Conservation (phyloP, 169 alveolate species). For the Fabrea salina region DNA sequence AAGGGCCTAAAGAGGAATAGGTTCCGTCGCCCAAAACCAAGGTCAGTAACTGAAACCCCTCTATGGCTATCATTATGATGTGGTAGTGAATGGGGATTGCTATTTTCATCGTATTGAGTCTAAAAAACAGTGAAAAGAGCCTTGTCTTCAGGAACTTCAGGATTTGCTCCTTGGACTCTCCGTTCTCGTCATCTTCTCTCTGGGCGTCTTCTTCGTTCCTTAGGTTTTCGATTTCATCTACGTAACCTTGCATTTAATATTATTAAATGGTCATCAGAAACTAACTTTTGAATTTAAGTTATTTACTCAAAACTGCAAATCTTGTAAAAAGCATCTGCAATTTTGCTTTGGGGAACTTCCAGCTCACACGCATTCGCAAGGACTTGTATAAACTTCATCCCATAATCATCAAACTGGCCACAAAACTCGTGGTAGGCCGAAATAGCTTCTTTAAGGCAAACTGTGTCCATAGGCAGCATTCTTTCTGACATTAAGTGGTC, state of each 20-base stretch:
- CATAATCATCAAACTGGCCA: slow-evolving; percentile 48
- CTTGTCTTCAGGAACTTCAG: not conserved
- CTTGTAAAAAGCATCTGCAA: not conserved
- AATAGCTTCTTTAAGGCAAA: slow-evolving; percentile 41
- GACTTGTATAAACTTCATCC: slow-evolving; percentile 35
- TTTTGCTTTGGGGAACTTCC: not conserved
- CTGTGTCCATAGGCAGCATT: slow-evolving; percentile 27
- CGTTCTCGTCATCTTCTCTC: not conserved
- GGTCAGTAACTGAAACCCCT: slow-evolving; percentile 7
- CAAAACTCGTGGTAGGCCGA: slow-evolving; percentile 35
- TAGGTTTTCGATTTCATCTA: slow-evolving; percentile 13
- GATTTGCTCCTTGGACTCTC: slow-evolving; percentile 7
- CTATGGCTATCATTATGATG: slow-evolving; percentile 25
- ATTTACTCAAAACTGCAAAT: not conserved
- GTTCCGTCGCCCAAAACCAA: slow-evolving; percentile 9
- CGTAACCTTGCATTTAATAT: slow-evolving; percentile 27
- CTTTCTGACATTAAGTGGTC: not conserved
- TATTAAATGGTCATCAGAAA: no score
- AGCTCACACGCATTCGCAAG: slow-evolving; percentile 49
- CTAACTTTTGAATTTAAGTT: no score
- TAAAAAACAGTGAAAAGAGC: slow-evolving; percentile 17
- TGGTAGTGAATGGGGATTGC: slow-evolving; percentile 25
- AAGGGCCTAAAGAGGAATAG: not conserved
- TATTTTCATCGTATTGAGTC: slow-evolving; percentile 19
- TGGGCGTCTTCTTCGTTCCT: not conserved